Base-by-base conservation (phyloP, 352 stramenopile species). In the Saprolegnia diclina region DNA sequence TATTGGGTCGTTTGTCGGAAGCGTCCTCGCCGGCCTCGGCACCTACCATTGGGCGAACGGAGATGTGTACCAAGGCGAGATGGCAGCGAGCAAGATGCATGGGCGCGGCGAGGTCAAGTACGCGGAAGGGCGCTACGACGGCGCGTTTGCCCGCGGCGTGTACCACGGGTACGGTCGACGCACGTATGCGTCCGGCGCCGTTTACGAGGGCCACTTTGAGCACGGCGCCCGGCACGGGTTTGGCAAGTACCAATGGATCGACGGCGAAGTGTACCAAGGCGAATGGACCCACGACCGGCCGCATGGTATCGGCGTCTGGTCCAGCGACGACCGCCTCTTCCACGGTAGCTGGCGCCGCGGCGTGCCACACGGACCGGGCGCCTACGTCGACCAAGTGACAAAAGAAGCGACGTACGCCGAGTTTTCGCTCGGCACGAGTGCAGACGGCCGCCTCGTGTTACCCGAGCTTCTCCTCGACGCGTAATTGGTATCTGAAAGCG, bases 1-100 rank as follows among this genome's bases (percentile, higher is more conserved):
- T 64, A 77, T 84, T 71, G 85, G 85, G 0, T 78, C 71, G 46
- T 93, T 91, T 72, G 76, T 69, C 22, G 75, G 73, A 22, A 82
- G 80, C 57, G 80, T 91, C 59, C 82, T 80, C 29, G 73, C 80
- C 19, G 85, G 85, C 4, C 90, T 82, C 63, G 85, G 83, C 48
- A 80, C 71, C 38, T 93, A 91, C 63, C 75, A 75, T 32, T 93
- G 85, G 85, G 76, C 74, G n/a, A 85, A 85, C 18, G 83, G 85
- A 21, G 83, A 90, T 57, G 72, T 72, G 7, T 77, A 91, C 56
- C 78, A 91, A 72, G 85, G 85, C 40, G 77, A 64, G 6, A 91
- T 83, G 85, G 45, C 62, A 1, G 64, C 70, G 53, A 83, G 81
- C 5, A 55, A 76, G 21, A 90, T 90, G 81, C 82, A 94, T 53